Base-by-base conservation (phyloP, 140 eudicot genomes). In the Oenanthe javanica region DNA sequence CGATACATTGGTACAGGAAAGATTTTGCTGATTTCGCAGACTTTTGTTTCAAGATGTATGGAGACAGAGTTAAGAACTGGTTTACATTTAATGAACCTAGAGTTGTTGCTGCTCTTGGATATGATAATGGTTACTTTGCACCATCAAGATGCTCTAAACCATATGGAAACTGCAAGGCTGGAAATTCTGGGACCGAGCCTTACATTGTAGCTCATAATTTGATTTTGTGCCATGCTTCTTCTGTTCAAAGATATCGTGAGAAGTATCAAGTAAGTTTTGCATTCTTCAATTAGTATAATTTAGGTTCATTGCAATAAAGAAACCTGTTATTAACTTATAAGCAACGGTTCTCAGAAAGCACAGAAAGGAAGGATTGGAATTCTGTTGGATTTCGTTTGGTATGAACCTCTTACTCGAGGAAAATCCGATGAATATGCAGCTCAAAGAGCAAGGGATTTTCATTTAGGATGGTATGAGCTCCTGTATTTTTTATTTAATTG, bases 11-110 rank as follows among this genome's bases (percentile, higher is more conserved):
- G 16, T 78, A 85, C 90, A 94, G 98, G 90, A 83, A 89, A 82
- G 98, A 94, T 84, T 94, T 80, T 90, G 97, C 98, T 16, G 87
- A 94, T 84, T 92, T 89, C 83, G 97, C 98, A 12, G 97, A 92
- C 6, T 92, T 94, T 47, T 94, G 98, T 79, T 94, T 94, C 90
- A 91, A 94, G 91, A 87, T 91, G 81, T 94, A 88, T 81, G 98
- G 98, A 54, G 97, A 94, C 82, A 86, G 97, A 83, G 98, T 94
- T 54, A 94, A 87, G 88, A 94, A 94, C 75, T 94, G 98, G 98
- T 81, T 90, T 85, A 90, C 98, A 0, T 92, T 94, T 77, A 94
- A 94, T 74, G 98, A 94, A 83, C 98, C 98, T 6, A 81, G 98
- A 86, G 97, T 92, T 7, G 89, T 94, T 43, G 98, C 98, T 23